A percentile compares a stretch with the other conserved stretches of the same genome.
These are phyloP conservation scores for Acacia concinna DNA, from an alignment of 331 rosid species.

Conservation along the genomic window DNA sequence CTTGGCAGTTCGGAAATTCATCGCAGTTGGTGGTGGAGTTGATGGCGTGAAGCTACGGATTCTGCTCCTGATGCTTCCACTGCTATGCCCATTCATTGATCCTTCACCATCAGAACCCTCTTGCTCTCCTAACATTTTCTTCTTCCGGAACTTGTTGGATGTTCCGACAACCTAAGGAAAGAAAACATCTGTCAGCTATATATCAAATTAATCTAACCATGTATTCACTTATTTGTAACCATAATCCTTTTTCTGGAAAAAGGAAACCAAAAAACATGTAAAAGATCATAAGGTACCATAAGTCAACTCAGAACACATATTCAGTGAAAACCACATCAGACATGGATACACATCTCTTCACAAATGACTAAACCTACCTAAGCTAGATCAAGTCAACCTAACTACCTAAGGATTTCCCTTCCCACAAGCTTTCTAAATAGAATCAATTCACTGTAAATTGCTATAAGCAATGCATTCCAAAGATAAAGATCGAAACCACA, in stretches of 20 bases:
- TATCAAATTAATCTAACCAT: not conserved
- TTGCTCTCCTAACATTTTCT: slow-evolving; percentile 34
- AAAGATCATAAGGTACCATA: not conserved
- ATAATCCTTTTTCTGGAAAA: slow-evolving; percentile 24
- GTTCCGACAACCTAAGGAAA: slow-evolving; percentile 61
- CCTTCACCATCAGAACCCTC: slow-evolving; percentile 63
- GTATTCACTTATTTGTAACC: slow-evolving; percentile 24
- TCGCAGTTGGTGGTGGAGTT: slow-evolving; percentile 65
- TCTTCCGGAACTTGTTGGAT: slow-evolving; percentile 56
- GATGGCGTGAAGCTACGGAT: slow-evolving; percentile 62
- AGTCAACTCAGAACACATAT: not conserved
- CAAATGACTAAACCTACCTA: not conserved
- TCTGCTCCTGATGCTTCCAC: slow-evolving; percentile 33
- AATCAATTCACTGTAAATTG: slow-evolving; percentile 12
- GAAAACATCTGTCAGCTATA: slow-evolving; percentile 9
- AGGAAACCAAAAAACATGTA: slow-evolving; percentile 20
- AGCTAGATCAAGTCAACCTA: not conserved
- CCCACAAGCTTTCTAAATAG: slow-evolving; percentile 17
- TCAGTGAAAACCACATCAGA: not conserved
- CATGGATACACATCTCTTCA: not conserved
- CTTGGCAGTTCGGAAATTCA: slow-evolving; percentile 41
- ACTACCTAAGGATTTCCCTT: slow-evolving; percentile 18
- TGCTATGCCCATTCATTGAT: slow-evolving; percentile 47
- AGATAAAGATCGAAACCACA: slow-evolving; percentile 3
- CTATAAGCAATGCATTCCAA: slow-evolving; percentile 16